These are phyloP conservation scores for Neurospora pannonica DNA, from an alignment of 495 filamentous ascomycete genomes.

Conservation along the genomic window DNA sequence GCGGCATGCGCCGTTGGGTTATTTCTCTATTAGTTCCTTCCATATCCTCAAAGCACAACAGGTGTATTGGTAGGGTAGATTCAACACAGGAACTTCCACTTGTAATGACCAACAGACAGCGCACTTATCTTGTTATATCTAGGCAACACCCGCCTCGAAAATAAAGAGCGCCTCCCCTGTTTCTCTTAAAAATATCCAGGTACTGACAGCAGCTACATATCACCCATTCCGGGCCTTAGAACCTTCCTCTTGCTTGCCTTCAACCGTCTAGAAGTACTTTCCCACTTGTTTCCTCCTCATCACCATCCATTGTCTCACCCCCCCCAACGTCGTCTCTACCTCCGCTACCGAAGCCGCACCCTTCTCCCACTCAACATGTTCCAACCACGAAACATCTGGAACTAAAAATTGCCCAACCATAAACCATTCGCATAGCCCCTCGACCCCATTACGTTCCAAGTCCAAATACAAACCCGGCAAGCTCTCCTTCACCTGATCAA, in stretches of 20 bases:
- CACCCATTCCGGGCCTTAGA: not conserved
- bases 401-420: too few species aligned
- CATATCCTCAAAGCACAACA: not conserved
- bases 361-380: not conserved
- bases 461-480: not conserved
- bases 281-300: not conserved
- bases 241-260: not conserved
- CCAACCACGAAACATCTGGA: not conserved
- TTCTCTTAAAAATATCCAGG: not conserved
- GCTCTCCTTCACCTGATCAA: not conserved
- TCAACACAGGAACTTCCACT: not conserved
- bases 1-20: not conserved
- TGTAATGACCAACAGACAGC: not conserved
- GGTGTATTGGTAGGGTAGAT: not conserved
- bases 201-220: not conserved
- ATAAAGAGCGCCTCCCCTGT: not conserved
- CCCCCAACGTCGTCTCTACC: not conserved
- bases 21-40: not conserved
- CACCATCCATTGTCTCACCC: not conserved
- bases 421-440: too few species aligned
- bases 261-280: not conserved
- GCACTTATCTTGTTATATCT: not conserved
- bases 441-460: too few species aligned
- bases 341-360: not conserved
- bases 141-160: not conserved